Evolutionary conservation across 176 grass and related monocot species (phyloP), one percentile per base, ranked within the genome.

Genomic region (Oryza brachyantha): DNA sequence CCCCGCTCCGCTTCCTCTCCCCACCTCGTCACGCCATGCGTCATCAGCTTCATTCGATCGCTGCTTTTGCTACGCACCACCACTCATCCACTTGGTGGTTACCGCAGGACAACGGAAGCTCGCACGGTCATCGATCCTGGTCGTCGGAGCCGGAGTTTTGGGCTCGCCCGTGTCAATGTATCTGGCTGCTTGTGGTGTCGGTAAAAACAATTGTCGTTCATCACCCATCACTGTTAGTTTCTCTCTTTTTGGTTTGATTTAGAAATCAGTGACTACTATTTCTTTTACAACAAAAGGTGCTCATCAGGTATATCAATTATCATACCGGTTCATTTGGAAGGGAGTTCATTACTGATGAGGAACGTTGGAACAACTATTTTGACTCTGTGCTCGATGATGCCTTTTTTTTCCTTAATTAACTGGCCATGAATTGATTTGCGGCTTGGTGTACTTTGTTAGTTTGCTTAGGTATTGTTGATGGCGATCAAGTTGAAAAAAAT

Each of bases 1-100:
- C 57, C 13, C 52, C 0, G 38, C 77, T 50, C 55, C 66, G 37
- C 73, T 74, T 28, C 43, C 72, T 3, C 34, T 17, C 84, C 81
- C 66, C 91, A 90, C 0, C 83, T 87, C 65, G 61, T 93, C 68
- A 81, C 90, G 31, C 87, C 87, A n/a, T n/a, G n/a, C 24, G 84
- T 90, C 38, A 84, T 93, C 46, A 87, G 87, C 10, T 77, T 89
- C 0, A 31, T 16, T 58, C 26, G 40, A 17, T 80, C 32, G 7
- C 5, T 32, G 13, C 16, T 3, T 13, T n/a, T n/a, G n/a, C 25
- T 25, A 36, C 8, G 0, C 7, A 14, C 29, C 17, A 52, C 48
- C 48, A 8, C 19, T 52, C 48, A n/a, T 52, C 7, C 6, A 8
- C 48, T 52, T 21, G 8, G 46, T 8, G 4, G 19, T 52, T n/a